Evolutionary conservation across 345 rosid genomes (phyloP).

Genomic region (Camelina hispida): DNA sequence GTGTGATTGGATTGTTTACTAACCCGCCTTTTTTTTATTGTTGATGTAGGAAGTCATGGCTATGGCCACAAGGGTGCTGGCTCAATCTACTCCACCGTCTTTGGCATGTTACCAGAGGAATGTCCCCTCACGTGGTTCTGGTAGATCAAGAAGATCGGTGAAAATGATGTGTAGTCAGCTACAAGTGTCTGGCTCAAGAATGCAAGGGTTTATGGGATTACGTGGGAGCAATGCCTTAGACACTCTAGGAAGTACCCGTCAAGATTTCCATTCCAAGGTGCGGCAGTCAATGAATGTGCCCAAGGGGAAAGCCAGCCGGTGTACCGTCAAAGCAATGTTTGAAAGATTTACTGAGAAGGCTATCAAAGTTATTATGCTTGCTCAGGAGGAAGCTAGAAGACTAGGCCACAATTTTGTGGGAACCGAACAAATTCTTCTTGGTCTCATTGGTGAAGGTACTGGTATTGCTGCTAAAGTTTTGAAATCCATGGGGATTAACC

Average conservation of each 20-base stretch:
- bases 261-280: conserved; percentile 63
- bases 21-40: neutral
- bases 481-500: conserved; percentile 95
- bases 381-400: conserved; percentile 96
- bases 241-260: conserved; percentile 46
- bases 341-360: conserved; percentile 94
- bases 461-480: conserved; percentile 97
- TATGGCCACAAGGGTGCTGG: conserved; percentile 80
- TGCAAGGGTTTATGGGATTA: conserved; percentile 63
- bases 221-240: conserved; percentile 62
- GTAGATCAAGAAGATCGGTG: conserved; percentile 50
- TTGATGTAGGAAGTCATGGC: conserved; percentile 38
- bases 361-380: conserved; percentile 93
- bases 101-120: conserved; percentile 54
- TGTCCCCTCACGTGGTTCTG: conserved; percentile 56
- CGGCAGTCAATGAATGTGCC: conserved; percentile 51
- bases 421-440: conserved; percentile 86
- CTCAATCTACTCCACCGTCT: conserved; percentile 69
- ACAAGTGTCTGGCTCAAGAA: conserved; percentile 50
- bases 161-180: conserved; percentile 56
- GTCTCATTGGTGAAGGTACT: conserved; percentile 96
- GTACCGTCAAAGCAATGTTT: conserved; percentile 73
- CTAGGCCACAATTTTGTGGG: conserved; percentile 98
- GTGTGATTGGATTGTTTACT: conserved; percentile 15
- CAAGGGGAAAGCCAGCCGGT: conserved; percentile 55